Base-by-base conservation (phyloP, 495 filamentous ascomycete species). In the Evernia prunastri region DNA sequence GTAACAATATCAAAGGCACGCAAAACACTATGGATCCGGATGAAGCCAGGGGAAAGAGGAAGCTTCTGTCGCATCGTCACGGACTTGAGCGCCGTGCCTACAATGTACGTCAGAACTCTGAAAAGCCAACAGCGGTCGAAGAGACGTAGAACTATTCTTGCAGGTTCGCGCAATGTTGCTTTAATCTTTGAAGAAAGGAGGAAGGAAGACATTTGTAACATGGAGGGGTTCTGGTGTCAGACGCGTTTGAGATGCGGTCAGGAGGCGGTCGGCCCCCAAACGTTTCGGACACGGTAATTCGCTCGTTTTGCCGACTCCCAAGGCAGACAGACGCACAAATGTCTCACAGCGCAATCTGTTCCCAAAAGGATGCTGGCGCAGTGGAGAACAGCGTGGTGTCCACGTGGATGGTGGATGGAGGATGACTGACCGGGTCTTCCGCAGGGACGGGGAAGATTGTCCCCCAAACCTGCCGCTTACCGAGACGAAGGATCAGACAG, bases 1-100 rank as follows among this genome's bases (percentile, higher is more conserved):
- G 51, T 54, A 17, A 54, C 51, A 54, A 10, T 20, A 20, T 10
- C 15, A 54, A 33, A 33, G 51, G 15, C 27, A 54, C 17, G 29
- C 51, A 10, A 54, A 54, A 54, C 51, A n/a, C 29, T 11, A 7
- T 3, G 18, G 2, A 20, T 33, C 0, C 18, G 6, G 29, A 54
- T 33, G 51, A 54, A 54, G 51, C 51, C 29, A 54, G 51, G 51
- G 51, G 51, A 54, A 54, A 31, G 51, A n/a, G 17, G 11, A 33
- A 8, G 13, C 7, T 2, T 20, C 29, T 33, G 51, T 54, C 29
- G 51, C 51, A 54, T 54, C 3, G 15, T 8, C 7, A 29, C 8
- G 51, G 15, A 31, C 11, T 2, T 5, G 27, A 17, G 5, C 27
- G 29, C 0, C 2, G 7, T 54, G 51, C 33, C 29, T 15, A 54